Conservation (phyloP, 1,139 yeast species). For the Suhomyces bolitotheri region DNA sequence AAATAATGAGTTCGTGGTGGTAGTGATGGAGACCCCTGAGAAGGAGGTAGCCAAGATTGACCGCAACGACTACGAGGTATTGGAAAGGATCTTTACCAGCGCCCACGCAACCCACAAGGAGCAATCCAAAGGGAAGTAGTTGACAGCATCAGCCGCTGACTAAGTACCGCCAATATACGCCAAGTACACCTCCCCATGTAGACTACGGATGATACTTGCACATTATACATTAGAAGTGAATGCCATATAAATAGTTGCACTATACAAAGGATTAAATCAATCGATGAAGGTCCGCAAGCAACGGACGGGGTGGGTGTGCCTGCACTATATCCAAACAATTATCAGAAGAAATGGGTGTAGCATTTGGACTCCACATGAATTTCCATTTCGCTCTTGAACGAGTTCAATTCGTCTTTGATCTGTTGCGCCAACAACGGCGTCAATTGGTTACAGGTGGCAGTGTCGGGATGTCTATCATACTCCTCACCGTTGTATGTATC, state of each 20-base stretch:
- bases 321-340: too few species aligned
- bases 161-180: too few species aligned
- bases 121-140: conserved; percentile 4
- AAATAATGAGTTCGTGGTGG: conserved; percentile 41
- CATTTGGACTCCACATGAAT: conserved; percentile 76
- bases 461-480: conserved; percentile 91
- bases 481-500: conserved; percentile 85
- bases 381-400: conserved; percentile 74
- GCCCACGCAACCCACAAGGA: conserved; percentile 36
- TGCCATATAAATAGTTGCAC: conserved; percentile 1
- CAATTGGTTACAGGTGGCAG: conserved; percentile 89
- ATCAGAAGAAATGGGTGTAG: conserved; percentile 69
- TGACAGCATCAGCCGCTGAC: too few species aligned
- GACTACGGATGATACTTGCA: too few species aligned
- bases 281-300: too few species aligned
- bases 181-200: too few species aligned
- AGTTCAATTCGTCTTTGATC: conserved; percentile 83
- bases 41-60: conserved; percentile 46
- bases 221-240: conserved; percentile 11
- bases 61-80: conserved; percentile 33
- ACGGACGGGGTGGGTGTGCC: too few species aligned
- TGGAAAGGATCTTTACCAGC: conserved; percentile 48
- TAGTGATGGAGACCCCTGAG: conserved; percentile 47
- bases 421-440: conserved; percentile 87
- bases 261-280: too few species aligned